Evolutionary conservation across 2,329 filamentous ascomycete genomes (phyloP), one percentile per base, ranked within the genome.

Genomic region (Cladophialophora psammophila): DNA sequence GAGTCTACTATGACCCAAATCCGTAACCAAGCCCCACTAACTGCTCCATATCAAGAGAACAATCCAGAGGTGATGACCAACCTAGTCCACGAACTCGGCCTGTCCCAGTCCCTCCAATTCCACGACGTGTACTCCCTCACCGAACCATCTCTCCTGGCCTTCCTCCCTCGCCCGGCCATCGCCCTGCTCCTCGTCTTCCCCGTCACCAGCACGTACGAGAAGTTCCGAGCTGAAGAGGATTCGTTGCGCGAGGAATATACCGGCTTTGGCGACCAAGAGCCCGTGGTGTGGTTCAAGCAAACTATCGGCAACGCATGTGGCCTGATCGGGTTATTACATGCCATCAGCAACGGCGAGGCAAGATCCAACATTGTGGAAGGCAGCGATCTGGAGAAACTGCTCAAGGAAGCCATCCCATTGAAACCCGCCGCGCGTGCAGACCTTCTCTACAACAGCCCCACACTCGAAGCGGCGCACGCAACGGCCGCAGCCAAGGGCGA

Each of bases 271-370:
- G 80, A 85, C 0, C 76, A 75, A 0, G 92, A 97, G 76, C 90
- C 92, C 5, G 92, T 97, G 0, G 75, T 96, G 7, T 99, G 94
- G 95, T 98, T 94, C 85, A 91, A 88, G 73, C 94, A 98, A 82
- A 98, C 94, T 0, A 97, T 98, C 74, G 87, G 91, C 68, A 96
- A 98, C 77, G 93, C 94, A 0, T 98, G 94, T 78, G 94, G 94
- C 0, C 81, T 97, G 53, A 97, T 97, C 82, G 95, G 91, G 0
- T 80, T 98, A 34, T 78, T 98, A 54, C 95, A 98, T 77, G 91
- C 90, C 18, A 87, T 92, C 0, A 85, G 85, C 54, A 99, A 98
- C 78, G 93, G 93, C 0, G 84, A 85, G 1, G 90, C 91, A 0
- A 81, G 86, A 64, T 79, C 81, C 3, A 86, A 89, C 61, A 86